phyloP scores from a whole-genome alignment of 148 eudicot genomes.

The Selenicereus undatus region DNA sequence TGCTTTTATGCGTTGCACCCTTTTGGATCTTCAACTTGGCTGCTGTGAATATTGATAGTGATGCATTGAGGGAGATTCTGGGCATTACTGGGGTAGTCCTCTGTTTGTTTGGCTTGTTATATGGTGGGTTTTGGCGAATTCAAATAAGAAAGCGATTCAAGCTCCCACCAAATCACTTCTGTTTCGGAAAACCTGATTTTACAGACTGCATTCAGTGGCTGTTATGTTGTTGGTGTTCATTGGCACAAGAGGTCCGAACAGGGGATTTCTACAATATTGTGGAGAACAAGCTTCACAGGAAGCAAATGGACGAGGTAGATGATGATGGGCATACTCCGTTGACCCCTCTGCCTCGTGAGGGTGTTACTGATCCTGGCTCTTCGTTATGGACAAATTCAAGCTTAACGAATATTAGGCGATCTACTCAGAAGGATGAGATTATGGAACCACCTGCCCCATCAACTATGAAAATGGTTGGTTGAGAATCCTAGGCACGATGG shows the following conservation, averaged over 20 bases:
- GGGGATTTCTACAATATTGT: conserved; percentile 67
- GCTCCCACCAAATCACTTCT: conserved; percentile 47
- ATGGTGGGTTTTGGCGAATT: conserved; percentile 97
- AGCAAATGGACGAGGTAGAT: conserved; percentile 19
- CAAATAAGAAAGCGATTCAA: conserved; percentile 86
- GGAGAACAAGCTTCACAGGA: conserved; percentile 55
- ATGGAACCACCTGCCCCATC: conserved; percentile 37
- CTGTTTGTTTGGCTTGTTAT: conserved; percentile 77
- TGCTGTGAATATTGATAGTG: conserved; percentile 78
- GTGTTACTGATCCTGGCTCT: conserved; percentile 26
- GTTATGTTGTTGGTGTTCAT: conserved; percentile 92
- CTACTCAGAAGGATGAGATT: conserved; percentile 12
- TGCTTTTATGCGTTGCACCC: conserved; percentile 84
- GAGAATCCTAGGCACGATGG: conserved; percentile 6
- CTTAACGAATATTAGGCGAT: conserved; percentile 1
- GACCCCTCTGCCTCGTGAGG: conserved; percentile 71
- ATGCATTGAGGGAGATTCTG: conserved; percentile 48
- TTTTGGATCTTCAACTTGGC: conserved; percentile 89
- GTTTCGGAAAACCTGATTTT: conserved; percentile 66
- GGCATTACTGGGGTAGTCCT: conserved; percentile 71
- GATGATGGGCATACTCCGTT: conserved; percentile 27
- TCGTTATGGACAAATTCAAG: conserved; percentile 15
- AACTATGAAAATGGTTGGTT: conserved; percentile 19
- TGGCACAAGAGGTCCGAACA: conserved; percentile 95
- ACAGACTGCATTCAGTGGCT: conserved; percentile 78